Percentiles rank a stretch among this genome's conserved stretches.
Conservation (phyloP, 2,329 filamentous ascomycete species). For the Calonectria pseudoturangicola region DNA sequence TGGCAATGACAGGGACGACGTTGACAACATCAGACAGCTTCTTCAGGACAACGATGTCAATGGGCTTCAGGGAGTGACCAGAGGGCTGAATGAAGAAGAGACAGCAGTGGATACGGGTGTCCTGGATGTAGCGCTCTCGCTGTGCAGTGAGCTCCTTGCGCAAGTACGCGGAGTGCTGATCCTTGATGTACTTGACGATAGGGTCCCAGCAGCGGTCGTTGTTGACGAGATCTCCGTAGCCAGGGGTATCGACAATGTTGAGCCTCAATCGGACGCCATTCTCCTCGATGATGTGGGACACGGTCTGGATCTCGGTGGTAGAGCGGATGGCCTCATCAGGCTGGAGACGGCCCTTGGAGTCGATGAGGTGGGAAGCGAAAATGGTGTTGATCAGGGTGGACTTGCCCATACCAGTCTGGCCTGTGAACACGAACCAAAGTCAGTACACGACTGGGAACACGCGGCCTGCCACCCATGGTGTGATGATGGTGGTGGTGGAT, state of each 20-base stretch:
- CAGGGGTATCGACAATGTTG: constrained; percentile 99
- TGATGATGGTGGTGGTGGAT: constrained; percentile 43
- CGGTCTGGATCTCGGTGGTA: constrained; percentile 98
- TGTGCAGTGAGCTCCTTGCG: constrained; percentile 99
- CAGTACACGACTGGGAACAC: constrained; percentile 40
- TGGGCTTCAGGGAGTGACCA: constrained; percentile 98
- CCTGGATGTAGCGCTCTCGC: constrained; percentile 99
- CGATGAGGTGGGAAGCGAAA: constrained; percentile 99
- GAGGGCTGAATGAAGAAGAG: constrained; percentile 99
- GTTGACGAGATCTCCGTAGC: constrained; percentile 99
- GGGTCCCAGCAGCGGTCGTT: constrained; percentile 99
- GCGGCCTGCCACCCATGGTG: constrained; percentile 45
- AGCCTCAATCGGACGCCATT: constrained; percentile 97
- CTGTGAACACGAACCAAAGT: constrained; percentile 66
- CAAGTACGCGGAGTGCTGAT: constrained; percentile 99
- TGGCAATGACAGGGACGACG: constrained; percentile 98
- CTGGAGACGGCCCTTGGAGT: constrained; percentile 95
- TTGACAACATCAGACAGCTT: constrained; percentile 99
- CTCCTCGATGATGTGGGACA: constrained; percentile 99
- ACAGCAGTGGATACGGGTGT: constrained; percentile 99
- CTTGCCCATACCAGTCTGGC: constrained; percentile 98
- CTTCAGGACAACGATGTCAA: constrained; percentile 99
- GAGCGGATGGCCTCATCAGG: constrained; percentile 95
- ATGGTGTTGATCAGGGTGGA: constrained; percentile 99
- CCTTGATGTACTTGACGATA: constrained; percentile 99